Evolutionary conservation across 1,284 basidiomycete species (phyloP).

Genomic region (Cryptococcus maquisensis): DNA sequence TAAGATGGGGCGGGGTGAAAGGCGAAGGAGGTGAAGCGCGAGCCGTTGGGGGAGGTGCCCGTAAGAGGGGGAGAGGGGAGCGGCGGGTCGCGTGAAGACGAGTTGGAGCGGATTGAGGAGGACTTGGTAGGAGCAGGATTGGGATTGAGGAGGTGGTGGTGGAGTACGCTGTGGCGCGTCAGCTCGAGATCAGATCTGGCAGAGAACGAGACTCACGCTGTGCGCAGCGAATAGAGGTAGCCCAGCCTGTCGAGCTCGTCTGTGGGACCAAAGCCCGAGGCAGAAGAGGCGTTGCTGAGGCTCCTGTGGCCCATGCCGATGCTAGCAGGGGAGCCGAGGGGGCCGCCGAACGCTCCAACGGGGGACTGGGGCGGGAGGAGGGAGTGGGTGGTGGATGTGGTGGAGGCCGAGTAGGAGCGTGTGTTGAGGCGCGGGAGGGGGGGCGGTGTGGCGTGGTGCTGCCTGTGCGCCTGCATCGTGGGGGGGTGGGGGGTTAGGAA

Average conservation of each 20-base stretch:
- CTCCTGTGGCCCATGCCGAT: neutral
- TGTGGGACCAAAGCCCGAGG: neutral
- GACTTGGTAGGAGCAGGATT: constrained; percentile 5
- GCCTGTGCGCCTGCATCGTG: no score
- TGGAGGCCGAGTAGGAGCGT: neutral
- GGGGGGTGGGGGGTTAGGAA: no score
- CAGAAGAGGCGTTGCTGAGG: neutral
- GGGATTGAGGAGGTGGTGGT: constrained; percentile 17
- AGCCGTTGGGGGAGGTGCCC: constrained; percentile 24
- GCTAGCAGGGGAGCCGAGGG: neutral
- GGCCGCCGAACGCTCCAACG: neutral
- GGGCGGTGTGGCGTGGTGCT: no score
- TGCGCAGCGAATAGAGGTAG: constrained; percentile 42
- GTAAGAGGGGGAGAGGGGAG: constrained; percentile 16
- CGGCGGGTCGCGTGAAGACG: constrained; percentile 10
- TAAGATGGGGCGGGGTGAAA: neutral
- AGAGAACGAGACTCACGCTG: constrained; percentile 37
- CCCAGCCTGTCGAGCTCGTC: constrained; percentile 41
- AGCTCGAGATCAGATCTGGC: neutral
- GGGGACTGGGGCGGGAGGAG: neutral
- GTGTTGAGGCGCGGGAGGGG: no score
- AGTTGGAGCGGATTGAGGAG: constrained; percentile 2
- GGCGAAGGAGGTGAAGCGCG: constrained; percentile 17
- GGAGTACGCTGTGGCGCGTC: constrained; percentile 9
- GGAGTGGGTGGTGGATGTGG: neutral